Evolutionary conservation across 306 rosid species (phyloP).

Genomic region (Ammopiptanthus mongolicus): DNA sequence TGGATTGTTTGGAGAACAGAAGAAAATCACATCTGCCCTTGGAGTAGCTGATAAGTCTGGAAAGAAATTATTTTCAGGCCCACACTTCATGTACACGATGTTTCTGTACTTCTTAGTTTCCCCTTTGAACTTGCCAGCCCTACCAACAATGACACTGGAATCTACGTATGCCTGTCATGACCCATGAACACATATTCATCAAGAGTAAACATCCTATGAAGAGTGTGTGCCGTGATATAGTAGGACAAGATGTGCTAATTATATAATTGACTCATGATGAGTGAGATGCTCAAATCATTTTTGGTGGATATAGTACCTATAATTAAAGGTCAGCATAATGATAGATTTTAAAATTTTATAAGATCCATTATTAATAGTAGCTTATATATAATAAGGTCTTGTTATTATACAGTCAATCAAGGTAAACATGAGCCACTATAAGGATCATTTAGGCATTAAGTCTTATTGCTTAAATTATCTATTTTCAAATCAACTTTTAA

Average conservation of each 20-base stretch:
- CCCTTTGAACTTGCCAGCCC: constrained; percentile 31
- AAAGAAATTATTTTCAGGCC: constrained; percentile 38
- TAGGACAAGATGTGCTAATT: neutral
- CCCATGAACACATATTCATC: neutral
- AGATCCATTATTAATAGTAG: too few species aligned
- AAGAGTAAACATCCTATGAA: neutral
- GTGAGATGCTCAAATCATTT: neutral
- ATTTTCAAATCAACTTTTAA: neutral
- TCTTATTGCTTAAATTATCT: neutral
- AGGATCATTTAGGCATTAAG: neutral
- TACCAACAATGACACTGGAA: constrained; percentile 50
- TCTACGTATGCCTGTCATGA: constrained; percentile 49
- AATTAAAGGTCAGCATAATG: neutral
- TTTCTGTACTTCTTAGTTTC: constrained; percentile 36
- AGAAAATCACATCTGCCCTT: constrained; percentile 51
- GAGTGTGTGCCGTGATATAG: neutral
- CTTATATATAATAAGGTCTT: too few species aligned
- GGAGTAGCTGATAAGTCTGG: constrained; percentile 42
- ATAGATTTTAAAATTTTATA: too few species aligned
- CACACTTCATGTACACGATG: constrained; percentile 55
- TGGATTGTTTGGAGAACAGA: constrained; percentile 67
- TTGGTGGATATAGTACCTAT: neutral
- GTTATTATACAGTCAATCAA: too few species aligned
- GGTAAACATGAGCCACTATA: too few species aligned
- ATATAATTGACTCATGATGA: neutral